A percentile compares a stretch with the other conserved stretches of the same genome.
These are phyloP conservation scores for Kodamaea sp. DNA, from an alignment of 1,139 yeast species.

Conservation along the genomic window DNA sequence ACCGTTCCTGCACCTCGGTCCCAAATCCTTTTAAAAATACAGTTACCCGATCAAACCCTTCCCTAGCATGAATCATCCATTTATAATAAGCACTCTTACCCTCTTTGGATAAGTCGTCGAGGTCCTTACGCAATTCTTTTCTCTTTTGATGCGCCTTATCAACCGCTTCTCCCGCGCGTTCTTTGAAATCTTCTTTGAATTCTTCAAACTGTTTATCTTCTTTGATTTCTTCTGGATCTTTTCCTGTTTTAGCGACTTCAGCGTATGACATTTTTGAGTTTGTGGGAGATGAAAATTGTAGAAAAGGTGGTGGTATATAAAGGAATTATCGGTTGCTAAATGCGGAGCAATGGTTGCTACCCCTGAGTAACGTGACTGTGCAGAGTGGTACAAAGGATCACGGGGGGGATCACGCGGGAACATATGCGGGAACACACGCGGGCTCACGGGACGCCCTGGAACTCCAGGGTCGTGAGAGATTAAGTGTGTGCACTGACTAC, in stretches of 20 bases:
- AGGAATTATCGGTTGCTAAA: background rate
- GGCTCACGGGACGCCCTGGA: too few species aligned
- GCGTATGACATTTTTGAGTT: conserved; percentile 27
- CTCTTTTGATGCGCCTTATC: conserved; percentile 4
- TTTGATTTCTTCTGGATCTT: background rate
- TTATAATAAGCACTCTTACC: conserved; percentile 14
- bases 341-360: background rate
- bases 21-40: conserved; percentile 1
- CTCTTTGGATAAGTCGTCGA: conserved; percentile 25
- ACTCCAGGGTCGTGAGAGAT: too few species aligned
- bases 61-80: too few species aligned
- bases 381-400: too few species aligned
- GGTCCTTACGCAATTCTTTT: conserved; percentile 17
- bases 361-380: too few species aligned
- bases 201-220: conserved; percentile 1
- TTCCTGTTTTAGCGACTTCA: conserved; percentile 27
- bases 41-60: too few species aligned
- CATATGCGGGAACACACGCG: too few species aligned
- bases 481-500: too few species aligned
- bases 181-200: conserved; percentile 4
- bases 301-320: too few species aligned
- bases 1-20: conserved; percentile 2
- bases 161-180: conserved; percentile 1
- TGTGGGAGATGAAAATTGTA: background rate
- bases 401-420: too few species aligned